These are phyloP conservation scores for Ophiostoma fasciatum DNA, from an alignment of 2,329 filamentous ascomycete genomes.

Conservation along the genomic window DNA sequence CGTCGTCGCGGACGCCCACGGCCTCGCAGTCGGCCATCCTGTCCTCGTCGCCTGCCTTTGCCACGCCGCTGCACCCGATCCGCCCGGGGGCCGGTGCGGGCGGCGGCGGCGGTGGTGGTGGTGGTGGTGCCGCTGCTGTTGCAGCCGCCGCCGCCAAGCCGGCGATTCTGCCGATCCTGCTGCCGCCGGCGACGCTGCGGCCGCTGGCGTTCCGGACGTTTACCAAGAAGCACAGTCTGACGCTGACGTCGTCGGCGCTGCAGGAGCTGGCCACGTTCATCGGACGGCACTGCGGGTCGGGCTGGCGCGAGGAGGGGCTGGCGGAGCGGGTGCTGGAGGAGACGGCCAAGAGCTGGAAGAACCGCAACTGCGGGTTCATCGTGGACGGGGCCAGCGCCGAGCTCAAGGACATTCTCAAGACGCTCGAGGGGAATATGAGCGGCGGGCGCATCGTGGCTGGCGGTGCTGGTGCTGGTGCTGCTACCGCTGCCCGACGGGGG, in stretches of 20 bases:
- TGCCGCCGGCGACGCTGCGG: conserved; percentile 73
- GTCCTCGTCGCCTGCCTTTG: conserved; percentile 83
- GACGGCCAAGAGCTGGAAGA: conserved; percentile 83
- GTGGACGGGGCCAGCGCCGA: conserved; percentile 67
- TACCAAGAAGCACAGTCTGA: conserved; percentile 94
- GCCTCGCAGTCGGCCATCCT: conserved; percentile 48
- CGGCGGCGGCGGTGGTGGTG: conserved; percentile 67
- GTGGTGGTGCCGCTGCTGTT: too few species aligned
- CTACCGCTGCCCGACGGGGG: background rate
- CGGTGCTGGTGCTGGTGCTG: background rate
- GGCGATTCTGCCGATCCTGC: conserved; percentile 71
- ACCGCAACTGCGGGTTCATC: conserved; percentile 73
- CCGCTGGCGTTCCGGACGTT: conserved; percentile 90
- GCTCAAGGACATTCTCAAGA: conserved; percentile 70
- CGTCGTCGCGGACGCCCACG: too few species aligned
- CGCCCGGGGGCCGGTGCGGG: conserved; percentile 38
- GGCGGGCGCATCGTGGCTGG: conserved; percentile 50
- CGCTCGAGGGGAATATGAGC: conserved; percentile 74
- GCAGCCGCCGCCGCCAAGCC: conserved; percentile 39
- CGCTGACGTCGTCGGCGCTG: conserved; percentile 73
- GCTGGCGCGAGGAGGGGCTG: conserved; percentile 90
- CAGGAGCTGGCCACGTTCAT: conserved; percentile 79
- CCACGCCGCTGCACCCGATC: conserved; percentile 69
- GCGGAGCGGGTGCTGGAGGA: conserved; percentile 90
- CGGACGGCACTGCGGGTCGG: conserved; percentile 83